Percentiles rank a stretch among this genome's conserved stretches.
phyloP scores from a whole-genome alignment of 768 basidiomycete species.

The Russula vinacea region DNA sequence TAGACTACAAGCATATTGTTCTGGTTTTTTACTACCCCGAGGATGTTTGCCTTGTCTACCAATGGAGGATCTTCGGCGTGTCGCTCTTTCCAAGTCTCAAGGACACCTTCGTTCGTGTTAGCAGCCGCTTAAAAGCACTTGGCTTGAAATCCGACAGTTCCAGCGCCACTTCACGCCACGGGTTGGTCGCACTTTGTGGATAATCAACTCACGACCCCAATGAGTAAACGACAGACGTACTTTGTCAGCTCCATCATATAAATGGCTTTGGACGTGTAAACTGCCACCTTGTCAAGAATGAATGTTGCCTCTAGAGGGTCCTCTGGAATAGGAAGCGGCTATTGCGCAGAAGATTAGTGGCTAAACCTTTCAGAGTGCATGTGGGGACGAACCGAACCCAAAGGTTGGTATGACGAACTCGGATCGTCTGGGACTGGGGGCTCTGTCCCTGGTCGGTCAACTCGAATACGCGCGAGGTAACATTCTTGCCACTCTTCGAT shows the following conservation, averaged over 20 bases:
- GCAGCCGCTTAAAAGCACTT: not conserved
- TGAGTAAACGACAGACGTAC: not conserved
- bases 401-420: not conserved
- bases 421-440: not conserved
- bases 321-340: not conserved
- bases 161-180: not conserved
- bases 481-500: not conserved
- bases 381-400: constrained; percentile 5
- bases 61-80: constrained; percentile 1
- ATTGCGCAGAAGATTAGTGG: not conserved
- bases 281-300: not conserved
- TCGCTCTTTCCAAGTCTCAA: not conserved
- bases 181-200: not conserved
- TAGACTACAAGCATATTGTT: not conserved
- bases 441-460: not conserved
- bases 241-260: not conserved
- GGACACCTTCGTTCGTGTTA: constrained; percentile 27
- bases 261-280: not conserved
- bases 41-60: not conserved
- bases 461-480: not conserved
- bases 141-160: not conserved
- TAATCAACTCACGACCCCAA: not conserved
- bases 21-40: not conserved
- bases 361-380: not conserved
- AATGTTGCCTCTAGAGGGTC: not conserved